Conservation (phyloP, 331 rosid genomes). For the Rosa hybrid region DNA sequence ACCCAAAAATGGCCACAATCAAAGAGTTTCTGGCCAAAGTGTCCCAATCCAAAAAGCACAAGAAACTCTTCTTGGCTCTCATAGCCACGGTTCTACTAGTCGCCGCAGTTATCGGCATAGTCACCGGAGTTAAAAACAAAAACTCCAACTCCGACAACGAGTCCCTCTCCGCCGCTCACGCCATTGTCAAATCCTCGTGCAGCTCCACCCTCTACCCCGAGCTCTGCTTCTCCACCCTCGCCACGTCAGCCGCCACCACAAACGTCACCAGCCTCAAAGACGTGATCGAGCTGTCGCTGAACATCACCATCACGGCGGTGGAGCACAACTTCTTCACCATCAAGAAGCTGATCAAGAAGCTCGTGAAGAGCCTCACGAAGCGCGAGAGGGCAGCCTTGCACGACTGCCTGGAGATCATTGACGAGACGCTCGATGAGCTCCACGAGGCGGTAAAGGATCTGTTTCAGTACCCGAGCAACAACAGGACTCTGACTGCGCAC, state of each 20-base stretch:
- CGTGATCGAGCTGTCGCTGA: constrained; percentile 48
- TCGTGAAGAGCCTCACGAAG: constrained; percentile 30
- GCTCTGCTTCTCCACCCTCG: constrained; percentile 63
- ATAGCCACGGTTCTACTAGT: constrained; percentile 42
- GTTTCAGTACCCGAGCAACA: constrained; percentile 34
- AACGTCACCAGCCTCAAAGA: constrained; percentile 46
- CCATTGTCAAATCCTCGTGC: constrained; percentile 59
- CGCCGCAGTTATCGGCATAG: constrained; percentile 42
- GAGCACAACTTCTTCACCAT: constrained; percentile 47
- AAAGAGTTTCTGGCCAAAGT: constrained; percentile 37
- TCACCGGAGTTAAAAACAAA: constrained; percentile 38
- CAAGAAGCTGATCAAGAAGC: constrained; percentile 27
- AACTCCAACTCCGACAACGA: neutral
- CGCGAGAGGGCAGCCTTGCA: constrained; percentile 69
- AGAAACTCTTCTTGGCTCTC: constrained; percentile 43
- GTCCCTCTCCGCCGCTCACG: constrained; percentile 42
- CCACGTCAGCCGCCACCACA: constrained; percentile 25
- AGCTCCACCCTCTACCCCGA: constrained; percentile 67
- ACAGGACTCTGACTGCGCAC: constrained; percentile 48
- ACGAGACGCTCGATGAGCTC: constrained; percentile 70
- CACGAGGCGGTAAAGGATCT: constrained; percentile 45
- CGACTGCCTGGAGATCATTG: constrained; percentile 72
- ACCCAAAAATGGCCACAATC: constrained; percentile 25
- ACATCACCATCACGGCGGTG: constrained; percentile 52
- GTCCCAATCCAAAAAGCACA: constrained; percentile 27